A percentile compares a stretch with the other conserved stretches of the same genome.
Conservation (phyloP, 345 rosid species). For the Firmiana major region DNA sequence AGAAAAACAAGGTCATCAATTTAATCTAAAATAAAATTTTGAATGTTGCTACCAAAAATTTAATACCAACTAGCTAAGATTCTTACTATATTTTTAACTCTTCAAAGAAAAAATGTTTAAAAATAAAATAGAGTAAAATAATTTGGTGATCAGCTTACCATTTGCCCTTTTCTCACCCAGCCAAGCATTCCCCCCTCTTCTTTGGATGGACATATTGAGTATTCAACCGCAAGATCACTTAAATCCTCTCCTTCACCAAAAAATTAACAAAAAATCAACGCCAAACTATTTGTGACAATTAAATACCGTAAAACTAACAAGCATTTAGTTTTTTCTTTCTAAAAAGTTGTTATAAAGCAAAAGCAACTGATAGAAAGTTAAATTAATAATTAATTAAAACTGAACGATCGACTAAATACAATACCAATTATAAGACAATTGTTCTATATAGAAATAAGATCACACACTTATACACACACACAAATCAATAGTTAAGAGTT, state of each 20-base stretch:
- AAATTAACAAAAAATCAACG: slow-evolving; percentile 14
- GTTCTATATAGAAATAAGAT: not conserved
- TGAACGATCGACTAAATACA: not conserved
- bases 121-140: not conserved
- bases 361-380: not conserved
- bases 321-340: not conserved
- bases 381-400: not conserved
- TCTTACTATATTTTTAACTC: not conserved
- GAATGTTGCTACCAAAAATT: not conserved
- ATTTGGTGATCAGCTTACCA: slow-evolving; percentile 43
- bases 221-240: slow-evolving; percentile 79
- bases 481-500: no score
- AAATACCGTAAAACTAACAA: slow-evolving; percentile 11
- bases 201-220: slow-evolving; percentile 85
- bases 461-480: not conserved
- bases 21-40: not conserved
- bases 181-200: slow-evolving; percentile 89
- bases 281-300: not conserved
- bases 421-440: not conserved
- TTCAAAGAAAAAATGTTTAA: not conserved
- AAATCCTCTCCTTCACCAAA: slow-evolving; percentile 75
- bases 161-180: slow-evolving; percentile 83
- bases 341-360: not conserved
- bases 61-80: not conserved
- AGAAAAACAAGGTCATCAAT: not conserved